phyloP scores from a whole-genome alignment of 2,329 filamentous ascomycete species.

The Pseudocercospora fijiensis region DNA sequence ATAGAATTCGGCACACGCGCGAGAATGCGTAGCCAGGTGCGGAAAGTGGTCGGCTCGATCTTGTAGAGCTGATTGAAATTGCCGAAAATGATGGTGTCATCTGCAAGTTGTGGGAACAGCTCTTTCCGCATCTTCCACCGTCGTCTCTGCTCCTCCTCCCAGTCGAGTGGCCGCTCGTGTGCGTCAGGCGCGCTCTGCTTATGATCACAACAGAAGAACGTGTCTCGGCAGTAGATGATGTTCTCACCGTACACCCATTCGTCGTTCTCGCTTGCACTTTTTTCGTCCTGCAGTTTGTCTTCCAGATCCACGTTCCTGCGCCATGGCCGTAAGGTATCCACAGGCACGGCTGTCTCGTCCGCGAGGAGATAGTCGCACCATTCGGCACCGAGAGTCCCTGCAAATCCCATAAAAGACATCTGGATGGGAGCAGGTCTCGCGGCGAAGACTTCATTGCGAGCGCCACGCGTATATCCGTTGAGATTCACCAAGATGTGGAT shows the following conservation, averaged over 20 bases:
- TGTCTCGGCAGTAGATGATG: constrained; percentile 89
- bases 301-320: constrained; percentile 71
- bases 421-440: constrained; percentile 92
- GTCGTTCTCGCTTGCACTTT: constrained; percentile 59
- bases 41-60: constrained; percentile 97
- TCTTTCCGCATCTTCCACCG: constrained; percentile 93
- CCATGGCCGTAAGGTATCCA: constrained; percentile 75
- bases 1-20: constrained; percentile 80
- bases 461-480: constrained; percentile 96
- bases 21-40: constrained; percentile 91
- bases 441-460: constrained; percentile 96
- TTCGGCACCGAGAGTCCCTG: constrained; percentile 89
- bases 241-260: constrained; percentile 97
- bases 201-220: constrained; percentile 98
- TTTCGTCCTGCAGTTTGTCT: constrained; percentile 62
- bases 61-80: constrained; percentile 99
- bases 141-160: constrained; percentile 77
- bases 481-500: constrained; percentile 96
- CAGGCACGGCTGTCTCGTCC: constrained; percentile 82
- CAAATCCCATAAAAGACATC: constrained; percentile 99
- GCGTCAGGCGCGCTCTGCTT: constrained; percentile 80
- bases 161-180: constrained; percentile 65
- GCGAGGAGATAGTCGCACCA: constrained; percentile 98
- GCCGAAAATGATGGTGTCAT: constrained; percentile 85
- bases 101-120: constrained; percentile 76